Conservation (phyloP, 2,329 filamentous ascomycete species). For the Lecanosticta acicola region DNA sequence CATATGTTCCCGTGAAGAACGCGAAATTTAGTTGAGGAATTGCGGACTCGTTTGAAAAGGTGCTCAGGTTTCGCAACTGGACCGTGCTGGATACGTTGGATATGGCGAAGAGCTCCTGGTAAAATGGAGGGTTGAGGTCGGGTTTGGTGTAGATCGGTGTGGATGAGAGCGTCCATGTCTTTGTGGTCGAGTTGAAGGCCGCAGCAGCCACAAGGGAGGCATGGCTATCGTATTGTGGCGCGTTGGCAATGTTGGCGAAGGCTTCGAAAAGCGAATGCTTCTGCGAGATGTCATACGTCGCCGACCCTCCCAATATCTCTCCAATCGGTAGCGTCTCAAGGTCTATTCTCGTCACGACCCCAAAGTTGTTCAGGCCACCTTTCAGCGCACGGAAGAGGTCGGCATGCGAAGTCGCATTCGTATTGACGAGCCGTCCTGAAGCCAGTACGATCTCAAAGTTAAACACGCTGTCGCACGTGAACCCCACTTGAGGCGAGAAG, state of each 20-base stretch:
- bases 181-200: constrained; percentile 3
- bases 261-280: constrained; percentile 1
- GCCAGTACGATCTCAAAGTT: constrained; percentile 32
- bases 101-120: constrained; percentile 4
- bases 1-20: constrained; percentile 7
- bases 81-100: constrained; percentile 2
- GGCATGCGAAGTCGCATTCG: constrained; percentile 39
- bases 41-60: constrained; percentile 4
- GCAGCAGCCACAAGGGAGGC: constrained; percentile 3
- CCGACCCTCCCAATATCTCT: constrained; percentile 1
- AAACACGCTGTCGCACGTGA: constrained; percentile 37
- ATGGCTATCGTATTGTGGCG: constrained; percentile 5
- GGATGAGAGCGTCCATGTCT: constrained; percentile 2
- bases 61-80: constrained; percentile 3
- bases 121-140: neutral
- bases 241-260: constrained; percentile 3
- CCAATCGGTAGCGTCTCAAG: constrained; percentile 18
- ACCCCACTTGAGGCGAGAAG: constrained; percentile 45
- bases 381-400: constrained; percentile 46
- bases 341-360: constrained; percentile 42
- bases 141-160: constrained; percentile 8
- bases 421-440: constrained; percentile 30
- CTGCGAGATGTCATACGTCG: constrained; percentile 1
- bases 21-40: constrained; percentile 3
- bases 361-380: constrained; percentile 43